Evolutionary conservation across 2,329 filamentous ascomycete species (phyloP), one percentile per base, ranked within the genome.

Genomic region (Neofusicoccum ribis): DNA sequence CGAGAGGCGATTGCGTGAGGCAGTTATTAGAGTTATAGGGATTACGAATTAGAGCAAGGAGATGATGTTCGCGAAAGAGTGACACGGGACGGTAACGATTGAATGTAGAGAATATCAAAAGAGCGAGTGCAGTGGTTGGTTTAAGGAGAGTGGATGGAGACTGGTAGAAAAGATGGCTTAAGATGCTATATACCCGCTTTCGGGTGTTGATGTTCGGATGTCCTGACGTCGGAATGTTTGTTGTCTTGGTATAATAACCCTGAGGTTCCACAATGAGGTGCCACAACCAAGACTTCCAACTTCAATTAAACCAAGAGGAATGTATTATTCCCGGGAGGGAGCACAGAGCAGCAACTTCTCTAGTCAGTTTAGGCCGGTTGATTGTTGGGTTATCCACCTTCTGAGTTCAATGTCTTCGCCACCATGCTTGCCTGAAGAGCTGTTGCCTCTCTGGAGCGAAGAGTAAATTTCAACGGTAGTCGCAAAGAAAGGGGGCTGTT

Each of bases 11-110:
- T 37, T 4, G 31, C 23, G 27, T n/a, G 15, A 47, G 20, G 31
- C 11, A 41, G 20, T 62, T 51, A 51, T 27, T 43, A 51, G 31
- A 50, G 34, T 31, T 34, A 43, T 17, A 23, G 36, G 3, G 34
- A 49, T 47, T 50, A 41, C 17, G 31, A 8, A 37, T 37, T 12
- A 47, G 50, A 46, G 44, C 39, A 23, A 31, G 37, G 27, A 36
- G 60, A 44, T 44, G 47, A 37, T 63, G 27, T 63, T 63, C 31
- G 58, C 44, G 31, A 64, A 47, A 9, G 61, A 64, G 61, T 41
- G 61, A 52, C 47, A 47, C 14, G 8, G 39, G 31, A 12, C 12
- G 6, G 41, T 34, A 49, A 56, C 49, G 31, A 56, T 36, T 23
- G 50, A 44, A n/a, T 23, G 17, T 15, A 37, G 56, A 47, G 17